Conservation (phyloP, 441 rosid genomes). For the Oxalis stricta region DNA sequence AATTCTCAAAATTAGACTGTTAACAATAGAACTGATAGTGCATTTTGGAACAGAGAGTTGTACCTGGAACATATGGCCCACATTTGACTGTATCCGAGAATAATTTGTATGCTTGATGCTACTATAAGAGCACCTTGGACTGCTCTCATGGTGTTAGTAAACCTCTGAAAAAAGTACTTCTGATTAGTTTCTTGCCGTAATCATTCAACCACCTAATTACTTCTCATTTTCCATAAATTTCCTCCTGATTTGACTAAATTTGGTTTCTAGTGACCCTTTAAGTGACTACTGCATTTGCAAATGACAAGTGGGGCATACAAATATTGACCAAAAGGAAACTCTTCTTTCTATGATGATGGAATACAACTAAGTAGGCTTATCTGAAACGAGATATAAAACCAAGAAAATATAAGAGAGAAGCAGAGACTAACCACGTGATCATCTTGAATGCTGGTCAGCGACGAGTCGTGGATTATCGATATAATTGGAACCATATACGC, state of each 20-base stretch:
- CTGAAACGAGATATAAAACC: constrained; percentile 6
- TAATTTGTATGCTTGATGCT: constrained; percentile 91
- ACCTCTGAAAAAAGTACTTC: constrained; percentile 78
- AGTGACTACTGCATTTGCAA: too few relatives aligned
- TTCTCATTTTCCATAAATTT: too few relatives aligned
- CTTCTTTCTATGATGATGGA: constrained; percentile 10
- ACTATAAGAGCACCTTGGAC: constrained; percentile 97
- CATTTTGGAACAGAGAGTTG: not conserved
- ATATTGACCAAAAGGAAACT: constrained; percentile 17
- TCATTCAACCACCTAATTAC: too few relatives aligned
- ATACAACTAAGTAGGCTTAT: constrained; percentile 1
- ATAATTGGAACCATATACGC: constrained; percentile 95
- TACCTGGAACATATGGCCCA: constrained; percentile 98
- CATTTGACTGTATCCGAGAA: constrained; percentile 88
- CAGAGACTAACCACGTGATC: constrained; percentile 48
- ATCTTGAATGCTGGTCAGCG: constrained; percentile 60
- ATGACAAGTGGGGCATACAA: constrained; percentile 20
- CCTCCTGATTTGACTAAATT: constrained; percentile 8
- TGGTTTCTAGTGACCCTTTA: constrained; percentile 1
- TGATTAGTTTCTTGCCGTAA: constrained; percentile 6
- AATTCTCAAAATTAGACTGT: not conserved
- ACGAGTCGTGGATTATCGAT: constrained; percentile 80
- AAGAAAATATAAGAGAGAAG: not conserved
- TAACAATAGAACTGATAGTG: not conserved
- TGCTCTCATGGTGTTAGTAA: constrained; percentile 89